Evolutionary conservation across 768 basidiomycete genomes (phyloP), one percentile per base, ranked within the genome.

Genomic region (Termitomyces sp.): DNA sequence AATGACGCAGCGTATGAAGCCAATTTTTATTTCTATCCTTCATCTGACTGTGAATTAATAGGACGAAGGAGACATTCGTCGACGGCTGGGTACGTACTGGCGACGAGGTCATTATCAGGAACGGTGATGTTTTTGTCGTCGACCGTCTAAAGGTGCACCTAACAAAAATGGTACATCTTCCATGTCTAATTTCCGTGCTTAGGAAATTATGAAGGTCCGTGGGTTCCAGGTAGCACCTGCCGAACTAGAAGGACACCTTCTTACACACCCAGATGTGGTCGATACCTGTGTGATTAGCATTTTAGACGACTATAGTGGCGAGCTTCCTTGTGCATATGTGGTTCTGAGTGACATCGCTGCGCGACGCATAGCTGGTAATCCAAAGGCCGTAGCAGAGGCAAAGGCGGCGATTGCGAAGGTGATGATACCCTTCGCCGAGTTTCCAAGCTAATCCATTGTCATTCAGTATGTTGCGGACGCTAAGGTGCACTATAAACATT

Each of bases 181-280:
- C 22, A 44, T 40, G 42, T 28, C 34, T 40, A 48, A 34, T n/a
- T 35, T 32, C 5, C 32, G 26, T 44, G 55, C 41, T 5, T 53
- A 86, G 85, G 87, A 89, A 74, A 81, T 87, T 53, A 74, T 88
- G 68, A 88, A 90, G 69, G 81, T 85, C 38, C 74, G 77, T 49
- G 79, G 77, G 4, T 78, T 75, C 58, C 75, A 83, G 65, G 84
- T 87, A 4, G 83, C 82, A 3, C 84, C 85, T 1, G 84, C 85
- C 3, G 85, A 86, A 59, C 68, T 86, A 1, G 84, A 87, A 66
- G 85, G 83, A 0, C 84, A 84, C 65, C 71, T 87, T 46, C 73
- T 88, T 35, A 64, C 74, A 35, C 84, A 87, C 61, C 73, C 77
- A 10, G 81, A 83, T 56, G 84, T 90, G 11, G 70, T 68, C 4